Evolutionary conservation across 208 protist genomes (phyloP).

Genomic region (Trypanosoma conorhini): DNA sequence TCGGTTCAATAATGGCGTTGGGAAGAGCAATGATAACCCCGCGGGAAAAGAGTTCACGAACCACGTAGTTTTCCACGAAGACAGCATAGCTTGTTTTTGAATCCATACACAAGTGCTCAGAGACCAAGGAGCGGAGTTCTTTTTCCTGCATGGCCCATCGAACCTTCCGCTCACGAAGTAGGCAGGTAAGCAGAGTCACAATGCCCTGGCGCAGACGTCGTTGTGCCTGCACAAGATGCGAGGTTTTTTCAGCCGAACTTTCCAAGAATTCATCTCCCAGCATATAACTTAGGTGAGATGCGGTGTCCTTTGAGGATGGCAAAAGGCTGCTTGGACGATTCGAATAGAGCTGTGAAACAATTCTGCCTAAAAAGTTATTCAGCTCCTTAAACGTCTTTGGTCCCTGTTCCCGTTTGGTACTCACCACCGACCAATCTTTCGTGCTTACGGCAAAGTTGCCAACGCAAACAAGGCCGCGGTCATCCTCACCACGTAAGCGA

Average conservation of each 20-base stretch:
- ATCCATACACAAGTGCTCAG: slow-evolving; percentile 30
- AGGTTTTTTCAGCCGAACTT: slow-evolving; percentile 29
- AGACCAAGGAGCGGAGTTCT: slow-evolving; percentile 25
- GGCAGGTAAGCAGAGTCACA: slow-evolving; percentile 30
- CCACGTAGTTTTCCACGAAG: slow-evolving; percentile 25
- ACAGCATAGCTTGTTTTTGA: slow-evolving; percentile 21
- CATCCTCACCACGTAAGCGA: slow-evolving; percentile 28
- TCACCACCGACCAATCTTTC: slow-evolving; percentile 32
- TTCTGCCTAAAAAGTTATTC: slow-evolving; percentile 19
- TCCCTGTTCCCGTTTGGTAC: slow-evolving; percentile 29
- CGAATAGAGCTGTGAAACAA: slow-evolving; percentile 22
- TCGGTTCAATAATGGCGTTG: slow-evolving; percentile 32
- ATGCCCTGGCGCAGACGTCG: slow-evolving; percentile 31
- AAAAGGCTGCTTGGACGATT: slow-evolving; percentile 30
- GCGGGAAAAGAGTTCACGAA: slow-evolving; percentile 30
- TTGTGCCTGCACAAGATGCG: slow-evolving; percentile 27
- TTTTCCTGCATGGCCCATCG: slow-evolving; percentile 27
- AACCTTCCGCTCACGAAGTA: slow-evolving; percentile 33
- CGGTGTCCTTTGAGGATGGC: slow-evolving; percentile 28
- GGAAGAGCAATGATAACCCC: slow-evolving; percentile 30
- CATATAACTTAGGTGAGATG: slow-evolving; percentile 35
- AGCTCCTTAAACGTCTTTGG: slow-evolving; percentile 31
- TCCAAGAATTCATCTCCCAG: slow-evolving; percentile 32
- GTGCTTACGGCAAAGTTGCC: slow-evolving; percentile 32
- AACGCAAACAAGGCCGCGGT: slow-evolving; percentile 26